phyloP scores from a whole-genome alignment of 805 yeast genomes.

The Wickerhamomyces strasburgensis region DNA sequence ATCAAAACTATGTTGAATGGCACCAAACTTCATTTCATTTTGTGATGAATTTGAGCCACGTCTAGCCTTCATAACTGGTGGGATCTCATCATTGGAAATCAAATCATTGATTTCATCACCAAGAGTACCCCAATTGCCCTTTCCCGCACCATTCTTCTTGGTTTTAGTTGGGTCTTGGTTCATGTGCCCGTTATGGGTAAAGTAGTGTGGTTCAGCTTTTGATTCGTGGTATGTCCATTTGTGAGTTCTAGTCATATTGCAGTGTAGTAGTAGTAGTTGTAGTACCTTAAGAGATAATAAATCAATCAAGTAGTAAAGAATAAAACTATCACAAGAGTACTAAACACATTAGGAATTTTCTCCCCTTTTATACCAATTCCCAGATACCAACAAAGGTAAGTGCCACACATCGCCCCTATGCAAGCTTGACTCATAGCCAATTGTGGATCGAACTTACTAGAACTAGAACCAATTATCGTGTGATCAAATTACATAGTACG shows the following conservation, averaged over 20 bases:
- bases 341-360: too few relatives aligned
- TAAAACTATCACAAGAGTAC: too few relatives aligned
- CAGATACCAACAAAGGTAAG: too few relatives aligned
- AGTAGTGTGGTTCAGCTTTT: slow-evolving; percentile 60
- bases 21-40: slow-evolving; percentile 37
- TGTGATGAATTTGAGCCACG: slow-evolving; percentile 45
- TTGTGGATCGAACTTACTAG: too few relatives aligned
- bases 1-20: slow-evolving; percentile 22
- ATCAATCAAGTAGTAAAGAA: not conserved
- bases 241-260: slow-evolving; percentile 81
- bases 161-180: slow-evolving; percentile 70
- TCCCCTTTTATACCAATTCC: too few relatives aligned
- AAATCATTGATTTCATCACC: slow-evolving; percentile 74
- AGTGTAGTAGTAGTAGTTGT: not conserved
- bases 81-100: slow-evolving; percentile 52
- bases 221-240: slow-evolving; percentile 67
- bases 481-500: too few relatives aligned
- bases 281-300: not conserved
- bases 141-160: slow-evolving; percentile 83
- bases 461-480: too few relatives aligned
- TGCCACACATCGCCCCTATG: too few relatives aligned
- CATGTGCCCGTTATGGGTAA: slow-evolving; percentile 68
- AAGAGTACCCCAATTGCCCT: slow-evolving; percentile 80
- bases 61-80: slow-evolving; percentile 42
- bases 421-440: too few relatives aligned